A percentile compares a stretch with the other conserved stretches of the same genome.
Conservation (phyloP, 208 protist genomes). For the Leishmania braziliensis region DNA sequence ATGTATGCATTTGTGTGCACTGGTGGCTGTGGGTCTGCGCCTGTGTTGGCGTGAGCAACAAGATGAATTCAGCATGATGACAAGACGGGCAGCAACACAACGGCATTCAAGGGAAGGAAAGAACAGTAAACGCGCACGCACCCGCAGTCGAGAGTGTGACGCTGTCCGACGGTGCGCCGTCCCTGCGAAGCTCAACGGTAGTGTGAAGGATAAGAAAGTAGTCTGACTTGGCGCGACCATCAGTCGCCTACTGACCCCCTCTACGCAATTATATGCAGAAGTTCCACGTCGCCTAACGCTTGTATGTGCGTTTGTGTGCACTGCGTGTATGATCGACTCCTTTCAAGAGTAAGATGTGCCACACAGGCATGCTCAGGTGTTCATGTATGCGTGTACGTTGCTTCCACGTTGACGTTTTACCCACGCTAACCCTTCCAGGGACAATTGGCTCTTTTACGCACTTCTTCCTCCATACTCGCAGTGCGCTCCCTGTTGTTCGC, state of each 20-base stretch:
- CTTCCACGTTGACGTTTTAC: background rate
- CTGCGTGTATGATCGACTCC: no score
- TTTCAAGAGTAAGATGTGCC: background rate
- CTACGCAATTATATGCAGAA: background rate
- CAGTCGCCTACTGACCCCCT: background rate
- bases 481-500: background rate
- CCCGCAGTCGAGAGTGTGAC: background rate
- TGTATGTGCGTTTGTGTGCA: background rate
- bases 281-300: background rate
- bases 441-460: background rate
- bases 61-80: background rate
- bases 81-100: background rate
- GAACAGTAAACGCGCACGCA: background rate
- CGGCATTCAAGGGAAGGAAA: background rate
- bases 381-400: background rate
- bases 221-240: background rate
- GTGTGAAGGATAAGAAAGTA: background rate
- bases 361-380: background rate
- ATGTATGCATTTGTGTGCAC: background rate
- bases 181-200: background rate
- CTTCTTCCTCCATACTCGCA: background rate
- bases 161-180: background rate
- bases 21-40: background rate
- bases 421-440: background rate
- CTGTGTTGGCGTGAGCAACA: background rate